Evolutionary conservation across 495 filamentous ascomycete species (phyloP), one percentile per base, ranked within the genome.

Genomic region (Penicillium verhagenii): DNA sequence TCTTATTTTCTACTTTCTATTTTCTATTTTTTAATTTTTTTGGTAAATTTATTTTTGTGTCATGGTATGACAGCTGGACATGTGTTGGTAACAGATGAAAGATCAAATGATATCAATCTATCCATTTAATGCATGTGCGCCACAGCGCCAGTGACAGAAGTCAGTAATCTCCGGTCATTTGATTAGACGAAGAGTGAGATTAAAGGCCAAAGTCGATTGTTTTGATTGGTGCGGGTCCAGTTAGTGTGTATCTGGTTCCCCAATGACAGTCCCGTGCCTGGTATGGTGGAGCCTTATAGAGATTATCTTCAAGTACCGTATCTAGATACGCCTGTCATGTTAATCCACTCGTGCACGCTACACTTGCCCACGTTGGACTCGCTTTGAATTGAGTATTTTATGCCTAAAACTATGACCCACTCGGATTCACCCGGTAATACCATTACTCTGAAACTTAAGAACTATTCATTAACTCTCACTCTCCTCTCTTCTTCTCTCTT

Each of bases 171-270:
- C 19, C 11, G 19, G 39, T 23, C 9, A 16, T 18, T 33, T 48
- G 14, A 33, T 48, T 48, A 37, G 46, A 31, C 46, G 46, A 48
- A n/a, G 28, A 9, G 28, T 35, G 26, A 48, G 28, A 48, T 48
- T 48, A 35, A 48, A 35, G 46, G 46, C 29, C 6, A 33, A 10
- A 31, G 14, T 18, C 26, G n/a, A 28, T 14, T 10, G 14, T 14
- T 23, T 31, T 47, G 44, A 28, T 47, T 47, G 24, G 23, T 28
- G 19, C 9, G 21, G 37, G 19, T 18, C 20, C 13, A 33, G 25
- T n/a, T 18, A 21, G n/a, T 33, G n/a, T 47, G 18, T 19, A 14
- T 16, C 28, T 35, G 29, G 46, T 48, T 16, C 19, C 24, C 47
- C 47, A 50, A 50, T 37, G 8, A 50, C 1, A 16, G 10, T 8